Percentiles rank a stretch among this genome's conserved stretches.
Conservation (phyloP, 1,284 basidiomycete species). For the Naganishia cerealis region DNA sequence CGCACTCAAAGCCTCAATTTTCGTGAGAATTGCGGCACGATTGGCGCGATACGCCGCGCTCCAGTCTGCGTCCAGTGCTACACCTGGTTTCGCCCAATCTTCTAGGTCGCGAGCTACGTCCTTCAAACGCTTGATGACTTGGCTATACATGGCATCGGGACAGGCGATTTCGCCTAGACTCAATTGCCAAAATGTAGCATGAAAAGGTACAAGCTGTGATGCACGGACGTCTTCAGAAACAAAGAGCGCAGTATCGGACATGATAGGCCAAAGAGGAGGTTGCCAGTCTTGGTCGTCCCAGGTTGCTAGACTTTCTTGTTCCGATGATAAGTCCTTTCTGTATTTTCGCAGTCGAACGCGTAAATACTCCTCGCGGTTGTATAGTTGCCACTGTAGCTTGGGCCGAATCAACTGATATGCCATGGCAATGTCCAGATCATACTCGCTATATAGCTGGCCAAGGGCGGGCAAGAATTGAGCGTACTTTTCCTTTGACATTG, state of each 20-base stretch:
- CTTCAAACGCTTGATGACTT: conserved; percentile 52
- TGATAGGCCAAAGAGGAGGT: conserved; percentile 28
- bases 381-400: conserved; percentile 57
- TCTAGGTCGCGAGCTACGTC: conserved; percentile 47
- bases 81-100: conserved; percentile 37
- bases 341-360: conserved; percentile 27
- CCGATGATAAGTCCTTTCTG: conserved; percentile 23
- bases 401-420: conserved; percentile 90
- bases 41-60: conserved; percentile 36
- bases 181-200: conserved; percentile 91
- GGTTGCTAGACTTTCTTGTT: conserved; percentile 13
- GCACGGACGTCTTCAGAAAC: conserved; percentile 20
- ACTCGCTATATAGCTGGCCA: conserved; percentile 67
- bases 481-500: conserved; percentile 52
- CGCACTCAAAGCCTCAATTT: conserved; percentile 40
- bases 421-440: conserved; percentile 74
- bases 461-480: conserved; percentile 62
- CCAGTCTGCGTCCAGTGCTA: conserved; percentile 33
- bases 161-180: conserved; percentile 81
- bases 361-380: conserved; percentile 32
- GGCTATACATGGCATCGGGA: conserved; percentile 56
- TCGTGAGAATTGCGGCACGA: conserved; percentile 22
- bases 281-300: conserved; percentile 31
- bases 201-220: conserved; percentile 64
- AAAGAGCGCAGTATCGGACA: conserved; percentile 29